phyloP scores from a whole-genome alignment of 768 basidiomycete genomes.

The Rhodotorula paludigena region DNA sequence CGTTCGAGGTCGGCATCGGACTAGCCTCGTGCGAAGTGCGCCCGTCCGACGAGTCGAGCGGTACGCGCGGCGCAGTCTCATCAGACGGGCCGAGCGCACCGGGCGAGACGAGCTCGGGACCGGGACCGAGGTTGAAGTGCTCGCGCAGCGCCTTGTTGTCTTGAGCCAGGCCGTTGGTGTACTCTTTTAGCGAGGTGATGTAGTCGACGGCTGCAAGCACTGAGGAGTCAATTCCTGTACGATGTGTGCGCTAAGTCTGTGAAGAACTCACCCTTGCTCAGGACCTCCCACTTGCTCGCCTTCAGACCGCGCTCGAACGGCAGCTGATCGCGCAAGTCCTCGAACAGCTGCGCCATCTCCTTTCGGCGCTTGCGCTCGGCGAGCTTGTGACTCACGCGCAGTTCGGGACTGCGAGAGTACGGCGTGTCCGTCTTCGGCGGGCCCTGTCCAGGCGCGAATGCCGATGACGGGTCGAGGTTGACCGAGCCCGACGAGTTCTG shows the following conservation, averaged over 20 bases:
- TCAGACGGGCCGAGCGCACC: too few species aligned
- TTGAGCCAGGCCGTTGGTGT: constrained; percentile 17
- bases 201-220: constrained; percentile 38
- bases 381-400: constrained; percentile 91
- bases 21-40: constrained; percentile 8
- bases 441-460: background rate
- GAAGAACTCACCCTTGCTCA: constrained; percentile 73
- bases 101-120: too few species aligned
- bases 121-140: constrained; percentile 15
- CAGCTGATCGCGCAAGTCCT: constrained; percentile 86
- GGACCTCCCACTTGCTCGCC: constrained; percentile 97
- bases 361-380: constrained; percentile 94
- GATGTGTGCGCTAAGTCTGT: too few species aligned
- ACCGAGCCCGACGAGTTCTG: constrained; percentile 8
- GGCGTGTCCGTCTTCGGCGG: constrained; percentile 52
- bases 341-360: constrained; percentile 98
- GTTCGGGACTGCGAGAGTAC: constrained; percentile 90
- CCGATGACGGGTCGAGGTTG: constrained; percentile 20
- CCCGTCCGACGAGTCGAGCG: background rate
- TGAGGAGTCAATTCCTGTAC: background rate
- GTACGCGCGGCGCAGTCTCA: too few species aligned
- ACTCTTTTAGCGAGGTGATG: constrained; percentile 30
- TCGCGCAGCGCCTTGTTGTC: constrained; percentile 31
- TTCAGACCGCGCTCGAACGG: constrained; percentile 90
- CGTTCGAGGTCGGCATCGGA: background rate